These are phyloP conservation scores for Triadica sebifera DNA, from an alignment of 345 rosid genomes.

Conservation along the genomic window DNA sequence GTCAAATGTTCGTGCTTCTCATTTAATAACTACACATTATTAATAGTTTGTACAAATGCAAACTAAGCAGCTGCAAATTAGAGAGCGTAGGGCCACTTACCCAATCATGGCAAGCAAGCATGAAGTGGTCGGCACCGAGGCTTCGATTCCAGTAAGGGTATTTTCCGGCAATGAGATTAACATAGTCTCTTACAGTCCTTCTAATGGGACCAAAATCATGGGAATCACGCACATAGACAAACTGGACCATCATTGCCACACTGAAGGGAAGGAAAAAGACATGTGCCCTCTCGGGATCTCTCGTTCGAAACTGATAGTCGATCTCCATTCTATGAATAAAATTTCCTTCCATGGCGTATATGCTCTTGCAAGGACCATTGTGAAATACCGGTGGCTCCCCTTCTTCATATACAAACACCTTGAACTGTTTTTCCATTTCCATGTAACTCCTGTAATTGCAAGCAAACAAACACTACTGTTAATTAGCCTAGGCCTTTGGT, in stretches of 20 bases:
- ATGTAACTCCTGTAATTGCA: slow-evolving; percentile 62
- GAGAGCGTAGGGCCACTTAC: slow-evolving; percentile 25
- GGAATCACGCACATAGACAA: slow-evolving; percentile 59
- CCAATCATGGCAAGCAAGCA: slow-evolving; percentile 94
- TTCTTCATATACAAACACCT: slow-evolving; percentile 71
- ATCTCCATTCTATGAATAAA: slow-evolving; percentile 56
- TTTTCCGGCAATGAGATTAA: slow-evolving; percentile 47
- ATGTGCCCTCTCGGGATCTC: slow-evolving; percentile 67
- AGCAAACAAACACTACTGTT: background rate
- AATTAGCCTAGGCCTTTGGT: too few relatives aligned
- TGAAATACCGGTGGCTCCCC: slow-evolving; percentile 89
- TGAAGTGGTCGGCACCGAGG: slow-evolving; percentile 81
- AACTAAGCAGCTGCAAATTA: too few relatives aligned
- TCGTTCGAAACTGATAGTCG: slow-evolving; percentile 45
- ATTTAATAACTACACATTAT: too few relatives aligned
- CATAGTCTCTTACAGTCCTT: slow-evolving; percentile 64
- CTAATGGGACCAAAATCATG: slow-evolving; percentile 64
- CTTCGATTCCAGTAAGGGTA: slow-evolving; percentile 83
- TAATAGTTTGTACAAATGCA: too few relatives aligned
- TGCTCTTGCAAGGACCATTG: slow-evolving; percentile 90
- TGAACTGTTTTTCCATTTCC: slow-evolving; percentile 84
- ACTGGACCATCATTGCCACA: slow-evolving; percentile 72
- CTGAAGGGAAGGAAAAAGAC: slow-evolving; percentile 77
- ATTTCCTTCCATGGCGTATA: slow-evolving; percentile 85
- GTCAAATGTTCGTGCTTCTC: too few relatives aligned